Evolutionary conservation across 768 basidiomycete species (phyloP), one percentile per base, ranked within the genome.

Genomic region (Sporobolomyces phaffii): DNA sequence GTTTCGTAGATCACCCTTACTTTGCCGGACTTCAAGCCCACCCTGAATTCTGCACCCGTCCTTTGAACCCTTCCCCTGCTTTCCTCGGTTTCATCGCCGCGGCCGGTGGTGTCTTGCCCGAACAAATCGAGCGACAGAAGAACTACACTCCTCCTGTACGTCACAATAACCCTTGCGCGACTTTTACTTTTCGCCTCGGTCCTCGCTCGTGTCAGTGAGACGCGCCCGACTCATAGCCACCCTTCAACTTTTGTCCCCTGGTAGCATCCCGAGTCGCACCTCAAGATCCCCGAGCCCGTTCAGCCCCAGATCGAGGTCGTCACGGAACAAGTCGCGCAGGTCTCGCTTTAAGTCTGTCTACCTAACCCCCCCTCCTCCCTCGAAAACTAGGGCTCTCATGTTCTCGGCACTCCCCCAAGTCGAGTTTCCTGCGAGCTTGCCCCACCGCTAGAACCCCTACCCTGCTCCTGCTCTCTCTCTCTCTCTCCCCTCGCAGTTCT

Each of bases 21-120:
- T 98, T 93, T 76, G 80, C 94, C 48, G 96, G 85, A 28, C 81
- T 99, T 48, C 96, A 99, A 80, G 90, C 96, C 1, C 96, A 99
- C 75, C 96, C 96, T 1, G 96, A 99, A 78, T 93, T 99, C 80
- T 98, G 94, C 81, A 93, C 96, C 28, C 86, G 96, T 33, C 96
- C 96, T 2, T 81, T 99, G 47, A 98, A 99, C 79, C 96, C 96
- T 2, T 96, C 91, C 0, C 96, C 96, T 0, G 87, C 92, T 0
- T 97, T 97, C 85, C 86, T 99, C 59, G 96, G 96, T 18, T 88
- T 99, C 77, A 83, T 99, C 51, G 86, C 94, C 7, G 91, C 96
- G 1, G 80, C 96, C 0, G 81, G 81, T 47, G 82, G 83, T 0
- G 82, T 85, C 0, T 82, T 98, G 6, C 80, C 84, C 36, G 87